Evolutionary conservation across 2,329 filamentous ascomycete genomes (phyloP).

Genomic region (Aspergillus bombycis): DNA sequence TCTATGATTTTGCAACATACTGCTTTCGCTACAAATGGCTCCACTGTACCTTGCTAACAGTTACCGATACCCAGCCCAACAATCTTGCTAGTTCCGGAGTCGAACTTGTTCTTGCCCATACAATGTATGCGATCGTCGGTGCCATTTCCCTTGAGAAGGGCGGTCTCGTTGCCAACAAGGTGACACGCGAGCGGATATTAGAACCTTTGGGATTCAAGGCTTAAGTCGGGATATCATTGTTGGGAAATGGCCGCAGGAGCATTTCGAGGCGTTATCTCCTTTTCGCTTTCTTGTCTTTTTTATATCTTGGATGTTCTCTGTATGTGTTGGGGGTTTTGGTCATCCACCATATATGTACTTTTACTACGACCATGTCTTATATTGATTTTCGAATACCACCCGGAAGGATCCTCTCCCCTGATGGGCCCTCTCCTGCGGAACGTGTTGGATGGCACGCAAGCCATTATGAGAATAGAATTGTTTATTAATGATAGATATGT

Average conservation of each 20-base stretch:
- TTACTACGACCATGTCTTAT: conserved; percentile 32
- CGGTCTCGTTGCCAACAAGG: conserved; percentile 71
- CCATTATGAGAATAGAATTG: conserved; percentile 17
- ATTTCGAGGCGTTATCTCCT: conserved; percentile 41
- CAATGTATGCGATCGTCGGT: conserved; percentile 83
- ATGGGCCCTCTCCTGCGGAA: not conserved
- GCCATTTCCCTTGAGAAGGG: conserved; percentile 89
- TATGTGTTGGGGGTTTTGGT: conserved; percentile 25
- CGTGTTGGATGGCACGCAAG: not conserved
- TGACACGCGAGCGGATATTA: conserved; percentile 78
- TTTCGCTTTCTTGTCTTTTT: conserved; percentile 24
- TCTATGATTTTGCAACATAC: not conserved
- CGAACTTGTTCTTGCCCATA: conserved; percentile 73
- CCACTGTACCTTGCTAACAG: conserved; percentile 1
- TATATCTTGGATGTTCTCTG: conserved; percentile 25
- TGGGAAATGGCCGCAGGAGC: conserved; percentile 35
- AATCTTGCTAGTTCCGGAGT: conserved; percentile 74
- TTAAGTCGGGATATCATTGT: conserved; percentile 21
- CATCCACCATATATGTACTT: conserved; percentile 37
- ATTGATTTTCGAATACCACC: conserved; percentile 28
- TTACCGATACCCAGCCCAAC: conserved; percentile 52
- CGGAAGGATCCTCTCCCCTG: conserved; percentile 15
- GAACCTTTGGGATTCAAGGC: conserved; percentile 48
- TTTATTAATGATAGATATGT: conserved; percentile 54
- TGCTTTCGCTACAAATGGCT: not conserved